phyloP scores from a whole-genome alignment of 2,329 filamentous ascomycete species.

The Aphanocladium album region DNA sequence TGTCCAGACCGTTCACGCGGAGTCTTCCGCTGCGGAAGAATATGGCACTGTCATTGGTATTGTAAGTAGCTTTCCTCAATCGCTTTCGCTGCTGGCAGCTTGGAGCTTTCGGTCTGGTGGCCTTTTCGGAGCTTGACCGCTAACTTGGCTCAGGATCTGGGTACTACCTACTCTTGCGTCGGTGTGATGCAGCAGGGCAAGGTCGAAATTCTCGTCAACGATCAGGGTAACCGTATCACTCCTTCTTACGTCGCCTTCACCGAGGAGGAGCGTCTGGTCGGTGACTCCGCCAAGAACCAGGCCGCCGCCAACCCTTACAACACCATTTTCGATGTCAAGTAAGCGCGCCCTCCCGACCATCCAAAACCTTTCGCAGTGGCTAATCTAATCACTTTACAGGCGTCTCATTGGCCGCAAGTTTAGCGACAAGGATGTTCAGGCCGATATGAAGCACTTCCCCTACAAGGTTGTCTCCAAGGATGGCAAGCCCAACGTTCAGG shows the following conservation, averaged over 20 bases:
- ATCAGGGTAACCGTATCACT: constrained; percentile 95
- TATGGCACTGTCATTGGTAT: constrained; percentile 93
- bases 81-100: background rate
- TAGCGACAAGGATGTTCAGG: constrained; percentile 79
- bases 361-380: no score
- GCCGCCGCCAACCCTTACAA: constrained; percentile 71
- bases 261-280: constrained; percentile 92
- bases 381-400: no score
- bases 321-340: constrained; percentile 82
- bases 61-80: constrained; percentile 40
- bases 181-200: constrained; percentile 95
- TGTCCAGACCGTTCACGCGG: constrained; percentile 59
- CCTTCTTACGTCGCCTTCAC: constrained; percentile 95
- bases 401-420: constrained; percentile 83
- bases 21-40: constrained; percentile 67
- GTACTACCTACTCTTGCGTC: constrained; percentile 85
- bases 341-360: constrained; percentile 38
- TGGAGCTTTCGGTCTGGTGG: background rate
- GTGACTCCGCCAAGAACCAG: constrained; percentile 97
- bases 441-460: constrained; percentile 96
- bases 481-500: constrained; percentile 81
- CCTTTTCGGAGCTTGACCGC: constrained; percentile 8
- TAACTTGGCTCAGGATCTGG: constrained; percentile 58
- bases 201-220: constrained; percentile 92
- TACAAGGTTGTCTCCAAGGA: constrained; percentile 89